Percentiles rank a stretch among this genome's conserved stretches.
These are phyloP conservation scores for Epichloe sylvatica DNA, from an alignment of 2,329 filamentous ascomycete genomes.

Conservation along the genomic window DNA sequence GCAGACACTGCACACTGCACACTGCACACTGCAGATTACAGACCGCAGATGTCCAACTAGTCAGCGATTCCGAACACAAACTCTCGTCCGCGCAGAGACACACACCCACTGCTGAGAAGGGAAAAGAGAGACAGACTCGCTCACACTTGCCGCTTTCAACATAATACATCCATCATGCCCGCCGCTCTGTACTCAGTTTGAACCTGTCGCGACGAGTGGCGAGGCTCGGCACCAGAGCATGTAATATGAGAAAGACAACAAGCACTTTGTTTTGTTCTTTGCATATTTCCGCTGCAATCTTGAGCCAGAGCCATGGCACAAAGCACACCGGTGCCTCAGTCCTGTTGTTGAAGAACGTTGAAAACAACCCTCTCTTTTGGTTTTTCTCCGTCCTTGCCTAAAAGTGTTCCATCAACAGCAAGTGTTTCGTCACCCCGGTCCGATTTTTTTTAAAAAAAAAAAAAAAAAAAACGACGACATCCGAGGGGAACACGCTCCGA, in stretches of 20 bases:
- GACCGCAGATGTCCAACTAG: neutral
- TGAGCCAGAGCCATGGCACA: slow-evolving; percentile 6
- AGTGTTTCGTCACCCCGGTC: neutral
- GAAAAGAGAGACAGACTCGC: neutral
- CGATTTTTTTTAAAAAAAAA: no score
- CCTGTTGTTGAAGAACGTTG: slow-evolving; percentile 3
- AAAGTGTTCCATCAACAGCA: neutral
- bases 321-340: slow-evolving; percentile 1
- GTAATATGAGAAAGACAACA: slow-evolving; percentile 4
- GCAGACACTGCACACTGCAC: neutral
- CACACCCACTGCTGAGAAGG: neutral
- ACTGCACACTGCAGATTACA: neutral
- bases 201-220: slow-evolving; percentile 3
- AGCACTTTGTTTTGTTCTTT: slow-evolving; percentile 1
- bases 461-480: neutral
- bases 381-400: neutral
- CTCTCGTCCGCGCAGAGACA: slow-evolving; percentile 2
- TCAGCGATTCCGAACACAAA: slow-evolving; percentile 3
- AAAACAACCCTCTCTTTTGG: neutral
- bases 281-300: slow-evolving; percentile 1
- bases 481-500: neutral
- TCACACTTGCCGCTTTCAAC: neutral
- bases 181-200: neutral
- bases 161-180: neutral
- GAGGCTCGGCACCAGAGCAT: slow-evolving; percentile 1